Base-by-base conservation (phyloP, 805 yeast genomes). In the Jamesozyma spencerorum region DNA sequence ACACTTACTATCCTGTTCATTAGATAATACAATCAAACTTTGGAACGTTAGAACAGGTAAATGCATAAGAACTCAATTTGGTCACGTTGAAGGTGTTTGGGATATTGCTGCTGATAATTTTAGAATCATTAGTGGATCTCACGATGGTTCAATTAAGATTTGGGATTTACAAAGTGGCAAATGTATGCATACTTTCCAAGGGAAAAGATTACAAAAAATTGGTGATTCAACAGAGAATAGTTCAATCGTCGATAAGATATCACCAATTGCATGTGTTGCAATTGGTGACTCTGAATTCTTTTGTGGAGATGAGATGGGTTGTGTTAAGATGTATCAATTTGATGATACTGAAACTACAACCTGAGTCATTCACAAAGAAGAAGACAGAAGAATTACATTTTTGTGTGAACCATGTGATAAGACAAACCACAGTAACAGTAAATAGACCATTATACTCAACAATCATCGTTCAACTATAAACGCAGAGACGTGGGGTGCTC, bases 1-100 rank as follows among this genome's bases (percentile, higher is more conserved):
- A 0, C 94, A 90, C 62, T 60, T 88, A 41, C 63, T 88, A 19
- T 81, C 96, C 0, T 86, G 94, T 13, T 85, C 96, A 1, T 66
- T 90, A 44, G 97, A 88, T 61, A 87, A 87, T 62, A 88, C 97
- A 5, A 86, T 88, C 60, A 86, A 88, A 58, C 62, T 90, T 36
- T 88, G 97, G 97, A 94, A 86, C 50, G 81, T 87, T 24, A 70
- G 69, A 46, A 77, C 92, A 1, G 96, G 97, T 3, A 76, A 78
- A 59, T 90, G 97, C 56, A 75, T 87, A 10, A 71, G 96, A 43
- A 92, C 98, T 0, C 90, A 92, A 61, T 92, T 90, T 66, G 98
- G 98, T 2, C 98, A 92, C 58, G 86, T 90, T 40, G 97, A 92
- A 63, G 98, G 98, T 18, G 95, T 92, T 15, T 90, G 97, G 97